phyloP scores from a whole-genome alignment of 1,284 basidiomycete species.

The Melampsora americana region DNA sequence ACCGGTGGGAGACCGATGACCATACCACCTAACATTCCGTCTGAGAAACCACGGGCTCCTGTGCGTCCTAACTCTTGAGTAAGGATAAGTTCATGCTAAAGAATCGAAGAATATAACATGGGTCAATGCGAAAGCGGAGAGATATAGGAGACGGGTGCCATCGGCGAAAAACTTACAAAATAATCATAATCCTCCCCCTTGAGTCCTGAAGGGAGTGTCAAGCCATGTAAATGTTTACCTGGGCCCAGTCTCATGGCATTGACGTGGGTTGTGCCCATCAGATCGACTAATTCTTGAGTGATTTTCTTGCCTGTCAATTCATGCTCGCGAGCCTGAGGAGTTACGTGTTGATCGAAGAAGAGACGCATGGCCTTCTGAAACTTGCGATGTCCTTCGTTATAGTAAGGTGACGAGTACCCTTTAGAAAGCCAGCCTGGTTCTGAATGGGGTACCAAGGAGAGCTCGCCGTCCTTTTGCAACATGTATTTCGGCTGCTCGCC shows the following conservation, averaged over 20 bases:
- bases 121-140: neutral
- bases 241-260: slow-evolving; percentile 86
- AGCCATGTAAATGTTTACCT: slow-evolving; percentile 72
- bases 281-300: slow-evolving; percentile 53
- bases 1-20: slow-evolving; percentile 70
- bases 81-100: slow-evolving; percentile 64
- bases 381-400: slow-evolving; percentile 61
- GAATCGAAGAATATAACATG: slow-evolving; percentile 23
- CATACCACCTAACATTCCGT: slow-evolving; percentile 70
- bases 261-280: slow-evolving; percentile 59
- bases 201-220: slow-evolving; percentile 72
- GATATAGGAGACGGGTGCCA: slow-evolving; percentile 3
- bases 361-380: slow-evolving; percentile 48
- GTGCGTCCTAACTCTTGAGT: slow-evolving; percentile 77
- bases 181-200: slow-evolving; percentile 83
- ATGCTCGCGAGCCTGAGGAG: slow-evolving; percentile 50
- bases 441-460: slow-evolving; percentile 71
- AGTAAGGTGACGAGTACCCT: slow-evolving; percentile 79
- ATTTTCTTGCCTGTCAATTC: slow-evolving; percentile 53
- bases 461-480: slow-evolving; percentile 61
- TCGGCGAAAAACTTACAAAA: slow-evolving; percentile 56
- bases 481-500: slow-evolving; percentile 64
- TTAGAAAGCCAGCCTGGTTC: slow-evolving; percentile 78
- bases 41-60: slow-evolving; percentile 77
- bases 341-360: slow-evolving; percentile 50